Evolutionary conservation across 768 basidiomycete genomes (phyloP), one percentile per base, ranked within the genome.

Genomic region (Kwoniella heveanensis): DNA sequence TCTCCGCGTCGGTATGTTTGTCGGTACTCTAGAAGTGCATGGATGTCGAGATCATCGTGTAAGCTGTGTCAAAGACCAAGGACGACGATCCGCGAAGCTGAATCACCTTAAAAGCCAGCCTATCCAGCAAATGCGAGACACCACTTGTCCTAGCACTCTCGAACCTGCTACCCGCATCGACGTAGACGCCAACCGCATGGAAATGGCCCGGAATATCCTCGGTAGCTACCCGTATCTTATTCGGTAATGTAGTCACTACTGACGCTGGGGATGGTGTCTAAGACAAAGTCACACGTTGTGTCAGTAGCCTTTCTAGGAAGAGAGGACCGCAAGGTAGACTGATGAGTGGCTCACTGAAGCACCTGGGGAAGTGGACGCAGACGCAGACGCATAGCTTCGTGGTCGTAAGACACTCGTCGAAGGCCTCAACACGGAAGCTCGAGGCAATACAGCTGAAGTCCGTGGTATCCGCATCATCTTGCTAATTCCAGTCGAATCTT

Each of bases 21-120:
- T 80, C 79, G 29, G 93, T 95, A 61, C 87, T 87, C 95, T 97
- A 68, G 6, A 50, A 27, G 50, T 25, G 1, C 17, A 39, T 8
- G 8, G 25, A 25, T 19, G 24, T 24, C 27, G 26, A n/a, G n/a
- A n/a, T n/a, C n/a, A n/a, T n/a, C n/a, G n/a, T n/a, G n/a, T n/a
- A n/a, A n/a, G n/a, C n/a, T n/a, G n/a, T n/a, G n/a, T n/a, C n/a
- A n/a, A n/a, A 19, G 30, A n/a, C 12, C 10, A 19, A 30, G 22
- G 44, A 37, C 37, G 21, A 5, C 21, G 22, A 2, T 36, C 30
- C 27, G 21, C n/a, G n/a, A 27, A 60, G 24, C 30, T 8, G 26
- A 75, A 79, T 39, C 64, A 94, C 94, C 86, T 97, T 97, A 84
- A 95, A 98, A 1, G 95, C 95, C 86, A 98, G 87, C 73, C 93